Evolutionary conservation across 2,329 filamentous ascomycete species (phyloP).

Genomic region (Ophiostoma ips): DNA sequence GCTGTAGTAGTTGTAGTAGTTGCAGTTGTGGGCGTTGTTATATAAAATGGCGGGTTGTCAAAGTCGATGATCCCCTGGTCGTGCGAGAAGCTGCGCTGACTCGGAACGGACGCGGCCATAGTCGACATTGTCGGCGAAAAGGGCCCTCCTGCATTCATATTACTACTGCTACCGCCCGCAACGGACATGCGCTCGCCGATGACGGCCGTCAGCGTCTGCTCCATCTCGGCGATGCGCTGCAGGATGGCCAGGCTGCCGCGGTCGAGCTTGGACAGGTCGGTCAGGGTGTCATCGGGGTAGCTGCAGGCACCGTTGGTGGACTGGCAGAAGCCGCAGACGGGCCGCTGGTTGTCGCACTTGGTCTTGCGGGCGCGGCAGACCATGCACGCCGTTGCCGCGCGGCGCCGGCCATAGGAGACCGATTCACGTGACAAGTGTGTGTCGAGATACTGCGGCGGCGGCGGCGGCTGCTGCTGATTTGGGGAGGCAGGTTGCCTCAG

Average conservation of each 20-base stretch:
- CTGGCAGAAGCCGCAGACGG: neutral
- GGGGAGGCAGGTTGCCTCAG: neutral
- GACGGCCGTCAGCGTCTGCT: neutral
- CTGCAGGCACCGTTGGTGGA: neutral
- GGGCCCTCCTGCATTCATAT: neutral
- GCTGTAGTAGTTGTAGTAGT: neutral
- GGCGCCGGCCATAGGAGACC: neutral
- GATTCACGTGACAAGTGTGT: neutral
- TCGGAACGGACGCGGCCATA: neutral
- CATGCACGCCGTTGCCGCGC: neutral
- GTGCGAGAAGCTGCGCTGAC: neutral
- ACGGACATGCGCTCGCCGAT: neutral
- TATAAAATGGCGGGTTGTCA: neutral
- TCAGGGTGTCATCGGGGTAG: neutral
- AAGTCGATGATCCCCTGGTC: neutral
- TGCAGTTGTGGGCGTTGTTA: neutral
- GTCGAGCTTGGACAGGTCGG: neutral
- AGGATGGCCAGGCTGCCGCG: neutral
- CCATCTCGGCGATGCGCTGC: neutral
- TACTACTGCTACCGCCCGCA: neutral
- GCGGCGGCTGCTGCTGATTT: neutral
- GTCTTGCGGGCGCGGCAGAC: neutral
- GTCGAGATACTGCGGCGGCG: neutral
- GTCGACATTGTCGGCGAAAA: neutral
- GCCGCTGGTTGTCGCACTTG: neutral